Base-by-base conservation (phyloP, 106 monocot genomes). In the Dendrobium chrysotoxum region DNA sequence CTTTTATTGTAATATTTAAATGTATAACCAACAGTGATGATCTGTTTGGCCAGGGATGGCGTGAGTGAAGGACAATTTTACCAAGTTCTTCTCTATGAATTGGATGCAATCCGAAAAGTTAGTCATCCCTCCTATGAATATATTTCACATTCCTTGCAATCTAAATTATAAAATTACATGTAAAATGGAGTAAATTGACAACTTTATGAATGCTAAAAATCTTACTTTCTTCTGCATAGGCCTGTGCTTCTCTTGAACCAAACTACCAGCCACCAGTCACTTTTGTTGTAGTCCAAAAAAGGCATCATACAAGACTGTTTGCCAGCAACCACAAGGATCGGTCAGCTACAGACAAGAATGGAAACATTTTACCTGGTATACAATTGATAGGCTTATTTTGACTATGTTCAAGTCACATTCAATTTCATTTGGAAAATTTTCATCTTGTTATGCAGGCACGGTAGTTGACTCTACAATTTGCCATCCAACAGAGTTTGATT, bases 31-130 rank as follows among this genome's bases (percentile, higher is more conserved):
- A 17, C 70, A 70, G 2, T 70, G 30, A 28, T 28, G 11, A 74
- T 74, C 20, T 40, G 16, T 81, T 50, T 82, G 74, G 79, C 10
- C 88, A 89, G 98, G 78, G 98, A 99, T 86, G 98, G 98, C 79
- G 98, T 99, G 16, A 94, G 94, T 38, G 98, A 99, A 87, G 95
- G 98, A 11, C 98, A 99, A 57, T 99, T 99, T 75, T 90, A 95
- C 79, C 95, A 95, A 87, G 98, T 99, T 10, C 75, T 99, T 10
- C 75, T 99, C 20, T 75, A 90, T 85, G 98, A 99, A 79, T 90
- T 99, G 53, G 91, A 93, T 86, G 98, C 98, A 61, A 99, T 99
- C 28, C 73, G 95, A 55, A 95, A 90, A 87, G 98, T 98, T 11
- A 45, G 50, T 61, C 13, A 7, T n/a, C n/a, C 3, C 31, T 31